Percentiles rank a stretch among this genome's conserved stretches.
These are phyloP conservation scores for Juncus inflexus DNA, from an alignment of 176 grass and related monocot species.

Conservation along the genomic window DNA sequence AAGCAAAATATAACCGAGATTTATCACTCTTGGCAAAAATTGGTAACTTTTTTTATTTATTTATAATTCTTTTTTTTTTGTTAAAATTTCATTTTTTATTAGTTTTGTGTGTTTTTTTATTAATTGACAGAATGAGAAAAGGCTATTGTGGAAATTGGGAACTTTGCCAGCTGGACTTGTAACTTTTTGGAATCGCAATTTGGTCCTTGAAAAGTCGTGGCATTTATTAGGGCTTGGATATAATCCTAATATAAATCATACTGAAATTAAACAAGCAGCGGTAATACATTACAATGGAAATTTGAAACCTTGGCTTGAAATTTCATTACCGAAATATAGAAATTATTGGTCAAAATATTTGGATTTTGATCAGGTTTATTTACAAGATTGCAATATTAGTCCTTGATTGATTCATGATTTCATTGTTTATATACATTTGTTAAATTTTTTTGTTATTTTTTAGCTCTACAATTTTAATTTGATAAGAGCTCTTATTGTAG, in stretches of 20 bases:
- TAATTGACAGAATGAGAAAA: conserved; percentile 58
- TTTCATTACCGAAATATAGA: conserved; percentile 62
- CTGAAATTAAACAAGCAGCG: conserved; percentile 48
- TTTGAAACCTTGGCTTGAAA: conserved; percentile 91
- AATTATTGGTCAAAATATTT: conserved; percentile 73
- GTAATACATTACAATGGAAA: conserved; percentile 96
- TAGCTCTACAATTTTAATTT: conserved; percentile 11
- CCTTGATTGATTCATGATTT: conserved; percentile 29
- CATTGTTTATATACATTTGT: conserved; percentile 9
- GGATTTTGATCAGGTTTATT: conserved; percentile 51
- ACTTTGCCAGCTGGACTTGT: conserved; percentile 79
- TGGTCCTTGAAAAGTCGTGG: conserved; percentile 59
- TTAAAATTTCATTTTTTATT: neutral
- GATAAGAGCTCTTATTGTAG: conserved; percentile 7
- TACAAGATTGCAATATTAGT: conserved; percentile 78
- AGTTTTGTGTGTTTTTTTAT: neutral
- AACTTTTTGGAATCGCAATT: conserved; percentile 77
- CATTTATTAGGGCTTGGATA: conserved; percentile 83
- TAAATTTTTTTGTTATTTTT: neutral
- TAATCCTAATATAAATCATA: conserved; percentile 67
- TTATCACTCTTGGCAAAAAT: conserved; percentile 82
- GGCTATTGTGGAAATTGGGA: conserved; percentile 79
- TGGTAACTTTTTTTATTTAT: conserved; percentile 48
- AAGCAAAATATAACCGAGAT: conserved; percentile 78
- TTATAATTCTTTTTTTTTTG: conserved; percentile 2